Evolutionary conservation across 1,284 basidiomycete species (phyloP).

Genomic region (Naganishia liquefaciens): DNA sequence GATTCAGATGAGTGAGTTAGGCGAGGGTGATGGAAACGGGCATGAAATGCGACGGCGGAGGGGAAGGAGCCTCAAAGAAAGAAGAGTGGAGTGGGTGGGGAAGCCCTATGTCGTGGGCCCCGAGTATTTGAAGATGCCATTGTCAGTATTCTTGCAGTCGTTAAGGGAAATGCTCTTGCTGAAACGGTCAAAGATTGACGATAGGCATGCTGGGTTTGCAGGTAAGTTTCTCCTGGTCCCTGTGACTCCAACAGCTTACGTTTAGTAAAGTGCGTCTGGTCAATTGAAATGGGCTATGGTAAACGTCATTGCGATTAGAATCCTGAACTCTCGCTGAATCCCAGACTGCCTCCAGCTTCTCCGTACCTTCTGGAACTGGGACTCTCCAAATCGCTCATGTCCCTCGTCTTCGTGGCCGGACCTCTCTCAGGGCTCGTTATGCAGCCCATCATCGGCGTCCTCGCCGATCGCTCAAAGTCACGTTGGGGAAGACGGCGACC

Average conservation of each 20-base stretch:
- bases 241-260: not conserved
- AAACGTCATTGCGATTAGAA: constrained; percentile 38
- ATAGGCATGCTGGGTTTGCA: constrained; percentile 77
- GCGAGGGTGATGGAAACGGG: constrained; percentile 1
- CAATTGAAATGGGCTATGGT: constrained; percentile 89
- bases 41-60: not conserved
- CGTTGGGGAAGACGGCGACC: constrained; percentile 79
- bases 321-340: constrained; percentile 6
- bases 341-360: constrained; percentile 60
- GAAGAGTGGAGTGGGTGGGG: constrained; percentile 59
- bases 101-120: constrained; percentile 64
- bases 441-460: constrained; percentile 84
- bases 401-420: constrained; percentile 90
- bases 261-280: constrained; percentile 64
- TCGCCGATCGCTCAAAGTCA: constrained; percentile 85
- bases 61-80: constrained; percentile 30
- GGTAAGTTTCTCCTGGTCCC: constrained; percentile 50
- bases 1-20: constrained; percentile 19
- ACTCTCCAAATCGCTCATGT: constrained; percentile 80
- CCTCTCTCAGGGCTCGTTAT: constrained; percentile 87
- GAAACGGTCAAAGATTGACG: constrained; percentile 58
- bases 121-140: constrained; percentile 65
- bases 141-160: constrained; percentile 39
- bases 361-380: constrained; percentile 91
- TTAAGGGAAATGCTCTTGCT: not conserved